Conservation (phyloP, 179 eudicot genomes). For the Dionaea muscipula region DNA sequence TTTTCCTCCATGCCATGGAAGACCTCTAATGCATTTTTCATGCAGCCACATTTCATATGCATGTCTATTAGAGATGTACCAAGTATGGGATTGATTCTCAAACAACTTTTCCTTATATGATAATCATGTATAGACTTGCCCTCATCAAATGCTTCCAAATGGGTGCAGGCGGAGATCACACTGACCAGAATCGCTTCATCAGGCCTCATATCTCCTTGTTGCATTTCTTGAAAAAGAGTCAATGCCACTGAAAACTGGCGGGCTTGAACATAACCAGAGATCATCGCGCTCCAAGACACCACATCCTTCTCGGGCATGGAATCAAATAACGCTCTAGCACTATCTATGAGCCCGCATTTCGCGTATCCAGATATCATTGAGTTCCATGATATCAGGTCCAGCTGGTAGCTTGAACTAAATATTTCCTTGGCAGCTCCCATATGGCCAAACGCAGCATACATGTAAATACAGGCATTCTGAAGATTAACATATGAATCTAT, state of each 20-base stretch:
- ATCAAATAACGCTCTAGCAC: constrained; percentile 41
- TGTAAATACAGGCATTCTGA: constrained; percentile 57
- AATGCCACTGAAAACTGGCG: constrained; percentile 31
- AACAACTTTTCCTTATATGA: constrained; percentile 27
- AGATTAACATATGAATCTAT: constrained; percentile 43
- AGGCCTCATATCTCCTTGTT: constrained; percentile 28
- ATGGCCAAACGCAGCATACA: constrained; percentile 43
- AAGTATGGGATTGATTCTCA: constrained; percentile 31
- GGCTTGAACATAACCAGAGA: constrained; percentile 48
- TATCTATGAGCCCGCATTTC: constrained; percentile 34
- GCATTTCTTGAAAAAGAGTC: constrained; percentile 47
- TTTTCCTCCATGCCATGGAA: constrained; percentile 38
- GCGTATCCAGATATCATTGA: constrained; percentile 60
- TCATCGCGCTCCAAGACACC: constrained; percentile 61
- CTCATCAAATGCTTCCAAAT: constrained; percentile 36
- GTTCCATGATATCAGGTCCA: constrained; percentile 61
- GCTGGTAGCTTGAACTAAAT: constrained; percentile 26
- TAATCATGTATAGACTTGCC: constrained; percentile 44
- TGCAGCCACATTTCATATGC: constrained; percentile 59
- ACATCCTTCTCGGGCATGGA: constrained; percentile 52
- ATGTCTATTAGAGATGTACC: constrained; percentile 56
- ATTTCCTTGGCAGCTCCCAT: constrained; percentile 38
- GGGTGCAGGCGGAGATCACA: constrained; percentile 56
- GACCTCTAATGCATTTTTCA: constrained; percentile 40
- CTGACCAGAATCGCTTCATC: constrained; percentile 53